phyloP scores from a whole-genome alignment of 352 stramenopile species.

The Globisporangium yorkense region DNA sequence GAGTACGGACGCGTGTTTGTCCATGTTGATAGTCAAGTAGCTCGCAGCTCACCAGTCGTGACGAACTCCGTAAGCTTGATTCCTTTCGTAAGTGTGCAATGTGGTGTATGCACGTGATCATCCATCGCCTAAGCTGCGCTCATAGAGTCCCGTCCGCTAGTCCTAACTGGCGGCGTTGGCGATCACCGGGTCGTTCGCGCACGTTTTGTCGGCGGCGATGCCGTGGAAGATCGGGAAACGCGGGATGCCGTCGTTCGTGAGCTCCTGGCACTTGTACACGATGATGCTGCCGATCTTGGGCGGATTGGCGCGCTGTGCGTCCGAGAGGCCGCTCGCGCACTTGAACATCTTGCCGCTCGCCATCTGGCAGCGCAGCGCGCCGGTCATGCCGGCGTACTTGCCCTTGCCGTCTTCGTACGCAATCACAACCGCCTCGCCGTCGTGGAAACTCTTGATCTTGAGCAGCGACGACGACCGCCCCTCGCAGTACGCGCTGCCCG shows the following conservation, averaged over 20 bases:
- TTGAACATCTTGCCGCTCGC: slow-evolving; percentile 69
- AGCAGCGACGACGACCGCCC: slow-evolving; percentile 52
- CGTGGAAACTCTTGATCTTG: slow-evolving; percentile 78
- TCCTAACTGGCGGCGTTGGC: slow-evolving; percentile 22
- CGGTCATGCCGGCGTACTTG: slow-evolving; percentile 53
- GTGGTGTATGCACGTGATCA: neutral
- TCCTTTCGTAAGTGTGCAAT: neutral
- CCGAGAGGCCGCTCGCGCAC: slow-evolving; percentile 57
- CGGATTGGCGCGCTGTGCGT: slow-evolving; percentile 40
- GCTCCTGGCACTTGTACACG: slow-evolving; percentile 79
- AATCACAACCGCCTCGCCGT: slow-evolving; percentile 58
- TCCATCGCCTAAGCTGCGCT: neutral
- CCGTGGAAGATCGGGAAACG: slow-evolving; percentile 72
- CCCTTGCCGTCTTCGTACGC: slow-evolving; percentile 64
- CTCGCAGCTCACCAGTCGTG: too few relatives aligned
- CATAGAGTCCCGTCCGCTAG: neutral
- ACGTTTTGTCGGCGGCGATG: slow-evolving; percentile 45
- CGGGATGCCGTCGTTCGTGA: slow-evolving; percentile 60
- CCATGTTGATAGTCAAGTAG: neutral
- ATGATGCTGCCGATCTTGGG: slow-evolving; percentile 52
- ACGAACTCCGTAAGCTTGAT: too few relatives aligned
- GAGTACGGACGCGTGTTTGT: neutral
- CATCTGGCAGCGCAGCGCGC: slow-evolving; percentile 55
- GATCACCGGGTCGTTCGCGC: slow-evolving; percentile 41
- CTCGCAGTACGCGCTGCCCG: slow-evolving; percentile 37